Evolutionary conservation across 371 early-diverging fungal genomes (phyloP).

Genomic region (Smittium culicis): DNA sequence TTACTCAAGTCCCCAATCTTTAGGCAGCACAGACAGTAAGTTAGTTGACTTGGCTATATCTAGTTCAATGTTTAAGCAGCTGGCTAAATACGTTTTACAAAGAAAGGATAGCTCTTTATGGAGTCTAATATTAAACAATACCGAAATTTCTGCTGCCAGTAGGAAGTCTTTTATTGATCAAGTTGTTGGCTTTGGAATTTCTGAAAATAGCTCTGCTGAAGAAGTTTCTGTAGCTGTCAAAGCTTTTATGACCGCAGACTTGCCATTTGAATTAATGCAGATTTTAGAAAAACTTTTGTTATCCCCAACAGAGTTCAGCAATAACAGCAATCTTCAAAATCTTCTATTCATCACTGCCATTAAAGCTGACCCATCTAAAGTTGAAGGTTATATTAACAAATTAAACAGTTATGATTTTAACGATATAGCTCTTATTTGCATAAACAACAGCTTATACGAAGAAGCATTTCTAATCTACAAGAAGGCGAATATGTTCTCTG

Average conservation of each 20-base stretch:
- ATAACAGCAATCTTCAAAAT: conserved; percentile 93
- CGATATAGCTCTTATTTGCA: conserved; percentile 89
- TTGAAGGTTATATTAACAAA: conserved; percentile 86
- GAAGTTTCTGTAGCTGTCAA: conserved; percentile 93
- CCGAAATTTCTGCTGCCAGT: conserved; percentile 39
- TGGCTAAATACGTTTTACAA: conserved; percentile 86
- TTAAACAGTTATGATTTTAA: conserved; percentile 88
- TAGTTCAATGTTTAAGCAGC: conserved; percentile 97
- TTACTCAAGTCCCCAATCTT: conserved; percentile 72
- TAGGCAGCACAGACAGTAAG: conserved; percentile 61
- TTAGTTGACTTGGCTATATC: conserved; percentile 86
- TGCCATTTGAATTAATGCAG: conserved; percentile 90
- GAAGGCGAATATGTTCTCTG: conserved; percentile 70
- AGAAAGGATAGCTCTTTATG: conserved; percentile 77
- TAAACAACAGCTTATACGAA: conserved; percentile 74
- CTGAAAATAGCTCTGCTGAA: conserved; percentile 90
- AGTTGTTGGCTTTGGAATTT: conserved; percentile 62
- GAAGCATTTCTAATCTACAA: conserved; percentile 94
- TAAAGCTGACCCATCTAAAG: conserved; percentile 78
- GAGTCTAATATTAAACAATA: conserved; percentile 54
- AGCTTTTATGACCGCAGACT: conserved; percentile 92
- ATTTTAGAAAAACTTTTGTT: conserved; percentile 90
- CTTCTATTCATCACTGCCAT: conserved; percentile 93
- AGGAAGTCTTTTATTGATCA: conserved; percentile 87
- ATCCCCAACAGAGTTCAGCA: conserved; percentile 60